Percentiles rank a stretch among this genome's conserved stretches.
These are phyloP conservation scores for Tulasnella sp. DNA, from an alignment of 768 basidiomycete genomes.

Conservation along the genomic window DNA sequence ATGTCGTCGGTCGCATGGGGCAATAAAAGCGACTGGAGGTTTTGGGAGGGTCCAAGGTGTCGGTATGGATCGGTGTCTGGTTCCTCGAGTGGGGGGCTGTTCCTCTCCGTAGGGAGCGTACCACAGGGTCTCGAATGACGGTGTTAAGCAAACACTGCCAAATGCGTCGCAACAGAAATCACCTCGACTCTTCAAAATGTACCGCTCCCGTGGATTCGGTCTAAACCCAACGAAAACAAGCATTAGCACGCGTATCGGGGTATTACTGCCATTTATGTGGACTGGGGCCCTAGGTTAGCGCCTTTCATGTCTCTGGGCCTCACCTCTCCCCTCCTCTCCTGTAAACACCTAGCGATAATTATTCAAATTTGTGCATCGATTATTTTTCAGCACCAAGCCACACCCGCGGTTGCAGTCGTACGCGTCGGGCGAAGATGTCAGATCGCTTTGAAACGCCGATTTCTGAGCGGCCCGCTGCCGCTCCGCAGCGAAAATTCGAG, in stretches of 20 bases:
- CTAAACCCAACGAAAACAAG: not conserved
- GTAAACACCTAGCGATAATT: too few relatives aligned
- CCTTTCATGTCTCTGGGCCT: constrained; percentile 6
- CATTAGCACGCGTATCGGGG: not conserved
- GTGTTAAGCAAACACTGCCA: not conserved
- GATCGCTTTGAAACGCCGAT: not conserved
- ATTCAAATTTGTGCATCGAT: not conserved
- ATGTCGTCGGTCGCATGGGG: not conserved
- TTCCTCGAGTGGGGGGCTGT: not conserved
- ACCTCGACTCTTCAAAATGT: not conserved
- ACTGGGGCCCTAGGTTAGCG: not conserved
- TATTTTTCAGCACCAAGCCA: not conserved
- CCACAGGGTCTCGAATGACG: not conserved
- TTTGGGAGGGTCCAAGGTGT: not conserved
- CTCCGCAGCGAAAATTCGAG: not conserved
- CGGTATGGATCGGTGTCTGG: not conserved
- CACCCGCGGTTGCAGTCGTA: not conserved
- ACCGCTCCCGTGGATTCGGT: not conserved
- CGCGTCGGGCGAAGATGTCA: not conserved
- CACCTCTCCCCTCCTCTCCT: not conserved
- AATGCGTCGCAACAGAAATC: not conserved
- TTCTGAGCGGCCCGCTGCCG: not conserved
- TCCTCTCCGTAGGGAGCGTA: not conserved
- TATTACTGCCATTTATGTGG: not conserved
- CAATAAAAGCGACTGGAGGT: not conserved